Evolutionary conservation across 495 filamentous ascomycete species (phyloP), one percentile per base, ranked within the genome.

Genomic region (Mycothermus thermophilus): DNA sequence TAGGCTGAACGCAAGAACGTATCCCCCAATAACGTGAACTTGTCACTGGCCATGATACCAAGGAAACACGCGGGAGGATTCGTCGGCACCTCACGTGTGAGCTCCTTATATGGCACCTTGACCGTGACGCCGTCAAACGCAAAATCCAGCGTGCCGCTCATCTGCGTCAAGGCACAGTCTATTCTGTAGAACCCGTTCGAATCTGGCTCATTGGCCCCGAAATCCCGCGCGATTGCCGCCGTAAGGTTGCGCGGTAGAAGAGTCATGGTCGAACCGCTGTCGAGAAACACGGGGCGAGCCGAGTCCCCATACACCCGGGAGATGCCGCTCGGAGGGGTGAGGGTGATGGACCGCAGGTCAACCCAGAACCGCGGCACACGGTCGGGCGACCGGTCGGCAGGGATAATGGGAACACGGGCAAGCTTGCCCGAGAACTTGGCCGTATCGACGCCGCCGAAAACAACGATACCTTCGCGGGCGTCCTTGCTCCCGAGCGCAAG

Each of bases 1-100:
- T 95, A 97, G 2, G 85, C 85, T 25, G 77, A 83, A 42, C 90
- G 74, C 12, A 97, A 61, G 64, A 96, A 94, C 0, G 90, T 95
- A 54, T 97, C 90, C 5, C 90, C 90, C 22, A 97, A 60, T 8
- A 94, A 67, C 26, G 68, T 56, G 32, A 72, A 73, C 12, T 64
- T 51, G 5, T 69, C 69, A 16, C 79, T 75, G 3, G 80, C 71
- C 32, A 67, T 66, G 48, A 95, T 80, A n/a, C 85, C 85, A 34
- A 88, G 72, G 34, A 75, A 68, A 46, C 83, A 90, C 4, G 72
- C 60, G 9, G 59, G 54, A 10, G 69, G 63, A 2, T 54, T 54
- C 11, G 62, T 58, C 6, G 60, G 60, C 3, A 65, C 54, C 31
- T 65, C 55, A 30, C 74, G 62, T 18, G 69, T 61, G 13, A 66